Percentiles rank a stretch among this genome's conserved stretches.
Evolutionary conservation across 1,139 yeast genomes (phyloP).

Genomic region (Geotrichum klebahnii): DNA sequence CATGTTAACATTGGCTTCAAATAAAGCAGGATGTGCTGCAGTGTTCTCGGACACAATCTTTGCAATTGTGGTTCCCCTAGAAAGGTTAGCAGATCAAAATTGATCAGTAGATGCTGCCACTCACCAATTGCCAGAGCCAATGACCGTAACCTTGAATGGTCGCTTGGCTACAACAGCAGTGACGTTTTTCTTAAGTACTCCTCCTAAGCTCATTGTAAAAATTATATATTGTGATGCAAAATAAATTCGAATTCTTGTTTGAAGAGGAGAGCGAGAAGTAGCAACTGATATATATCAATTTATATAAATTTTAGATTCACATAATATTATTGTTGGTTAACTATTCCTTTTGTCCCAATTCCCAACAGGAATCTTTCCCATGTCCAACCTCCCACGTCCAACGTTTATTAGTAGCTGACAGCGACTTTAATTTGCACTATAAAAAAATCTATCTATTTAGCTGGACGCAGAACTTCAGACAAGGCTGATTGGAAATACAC

Average conservation of each 20-base stretch:
- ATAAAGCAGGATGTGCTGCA: slow-evolving; percentile 60
- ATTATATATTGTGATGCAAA: no score
- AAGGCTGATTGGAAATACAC: slow-evolving; percentile 29
- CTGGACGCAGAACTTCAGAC: slow-evolving; percentile 20
- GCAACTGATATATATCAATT: no score
- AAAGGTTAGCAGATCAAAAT: slow-evolving; percentile 5
- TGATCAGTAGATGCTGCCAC: no score
- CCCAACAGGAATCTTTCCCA: no score
- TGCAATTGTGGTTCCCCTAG: slow-evolving; percentile 80
- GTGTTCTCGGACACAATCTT: slow-evolving; percentile 88
- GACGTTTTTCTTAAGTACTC: background rate
- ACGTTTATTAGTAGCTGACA: background rate
- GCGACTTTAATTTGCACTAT: background rate
- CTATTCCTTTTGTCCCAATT: no score
- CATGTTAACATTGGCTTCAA: slow-evolving; percentile 72
- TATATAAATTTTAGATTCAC: no score
- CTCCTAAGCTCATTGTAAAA: background rate
- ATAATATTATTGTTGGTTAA: no score
- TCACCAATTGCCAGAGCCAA: slow-evolving; percentile 49
- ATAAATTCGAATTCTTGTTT: no score
- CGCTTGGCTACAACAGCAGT: background rate
- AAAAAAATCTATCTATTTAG: background rate
- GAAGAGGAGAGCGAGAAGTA: no score
- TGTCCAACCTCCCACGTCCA: background rate
- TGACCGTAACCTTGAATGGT: slow-evolving; percentile 37